Conservation (phyloP, 805 yeast genomes). For the Alloascoidea africana region DNA sequence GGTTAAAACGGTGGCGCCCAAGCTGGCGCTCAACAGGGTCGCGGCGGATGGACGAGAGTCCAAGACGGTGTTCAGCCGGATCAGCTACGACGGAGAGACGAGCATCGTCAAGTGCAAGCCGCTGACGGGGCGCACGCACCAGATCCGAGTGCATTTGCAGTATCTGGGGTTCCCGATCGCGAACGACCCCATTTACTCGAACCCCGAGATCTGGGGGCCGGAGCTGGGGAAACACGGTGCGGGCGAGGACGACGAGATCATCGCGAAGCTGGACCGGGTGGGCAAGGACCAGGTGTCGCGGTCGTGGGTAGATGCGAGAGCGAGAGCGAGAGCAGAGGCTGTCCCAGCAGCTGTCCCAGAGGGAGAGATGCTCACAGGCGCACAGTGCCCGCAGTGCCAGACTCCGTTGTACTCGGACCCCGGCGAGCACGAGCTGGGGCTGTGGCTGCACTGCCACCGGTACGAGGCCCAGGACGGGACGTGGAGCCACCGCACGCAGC, state of each 20-base stretch:
- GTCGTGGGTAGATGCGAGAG: slow-evolving; percentile 43
- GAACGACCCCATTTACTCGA: slow-evolving; percentile 85
- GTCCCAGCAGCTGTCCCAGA: too few relatives aligned
- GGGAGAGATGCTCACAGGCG: slow-evolving; percentile 56
- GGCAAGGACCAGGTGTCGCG: slow-evolving; percentile 61
- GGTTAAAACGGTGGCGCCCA: slow-evolving; percentile 55
- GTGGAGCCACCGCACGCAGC: slow-evolving; percentile 65
- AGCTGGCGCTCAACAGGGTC: slow-evolving; percentile 50
- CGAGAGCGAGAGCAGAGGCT: too few relatives aligned
- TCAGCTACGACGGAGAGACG: slow-evolving; percentile 52
- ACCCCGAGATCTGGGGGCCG: slow-evolving; percentile 67
- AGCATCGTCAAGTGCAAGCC: slow-evolving; percentile 78
- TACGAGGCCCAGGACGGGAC: slow-evolving; percentile 27
- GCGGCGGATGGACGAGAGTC: slow-evolving; percentile 57
- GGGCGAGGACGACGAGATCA: slow-evolving; percentile 33
- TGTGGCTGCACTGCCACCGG: slow-evolving; percentile 85
- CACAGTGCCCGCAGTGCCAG: slow-evolving; percentile 50
- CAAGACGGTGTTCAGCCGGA: slow-evolving; percentile 48
- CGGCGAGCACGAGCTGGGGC: slow-evolving; percentile 68
- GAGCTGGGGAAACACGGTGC: slow-evolving; percentile 46
- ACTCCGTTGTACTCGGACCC: slow-evolving; percentile 74
- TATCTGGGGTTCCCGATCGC: slow-evolving; percentile 81
- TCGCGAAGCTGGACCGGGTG: slow-evolving; percentile 34
- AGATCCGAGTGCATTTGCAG: slow-evolving; percentile 86
- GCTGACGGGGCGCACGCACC: slow-evolving; percentile 88